Evolutionary conservation across 2,329 filamentous ascomycete species (phyloP), one percentile per base, ranked within the genome.

Genomic region (Calonectria pteridis): DNA sequence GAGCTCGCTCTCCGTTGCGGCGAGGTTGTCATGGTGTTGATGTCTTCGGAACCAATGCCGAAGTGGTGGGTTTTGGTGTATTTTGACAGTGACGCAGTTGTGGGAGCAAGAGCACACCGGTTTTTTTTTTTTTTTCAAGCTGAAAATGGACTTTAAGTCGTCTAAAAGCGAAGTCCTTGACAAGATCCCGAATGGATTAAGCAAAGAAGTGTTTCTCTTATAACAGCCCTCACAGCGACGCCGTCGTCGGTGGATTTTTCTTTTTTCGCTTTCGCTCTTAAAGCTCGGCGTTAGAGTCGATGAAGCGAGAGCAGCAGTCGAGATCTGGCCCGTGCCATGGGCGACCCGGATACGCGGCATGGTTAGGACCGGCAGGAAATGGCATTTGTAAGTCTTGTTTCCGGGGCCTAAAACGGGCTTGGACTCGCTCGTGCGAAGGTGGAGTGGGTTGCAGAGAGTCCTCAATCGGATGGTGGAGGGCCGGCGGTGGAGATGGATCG

Each of bases 1-100:
- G 82, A 82, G 75, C 80, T 82, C 58, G 78, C 73, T 31, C 77
- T 76, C 73, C 71, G 73, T n/a, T 77, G 75, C 11, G 69, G 46
- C 43, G 68, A 73, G 20, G 71, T 31, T 10, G 73, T 53, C 78
- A 79, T 78, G 14, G 33, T 66, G 43, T 75, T 62, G 49, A 49
- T 33, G 55, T 31, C 33, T 67, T 33, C n/a, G 16, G 23, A 68
- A 23, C 23, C 33, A 26, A 29, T 62, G 11, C n/a, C 14, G 55
- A 40, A 37, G 55, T 26, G 35, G 55, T 40, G 33, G 16, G 33
- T 62, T 28, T 40, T 7, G 33, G 33, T 40, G 23, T 18, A 29
- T 28, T 37, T 18, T 40, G 6, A 18, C 50, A 53, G 23, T 62
- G 23, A 40, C 40, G 35, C 16, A 40, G 35, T 28, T 16, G 33